Percentiles rank a stretch among this genome's conserved stretches.
These are phyloP conservation scores for Bruguiera hainesii DNA, from an alignment of 441 rosid species.

Conservation along the genomic window DNA sequence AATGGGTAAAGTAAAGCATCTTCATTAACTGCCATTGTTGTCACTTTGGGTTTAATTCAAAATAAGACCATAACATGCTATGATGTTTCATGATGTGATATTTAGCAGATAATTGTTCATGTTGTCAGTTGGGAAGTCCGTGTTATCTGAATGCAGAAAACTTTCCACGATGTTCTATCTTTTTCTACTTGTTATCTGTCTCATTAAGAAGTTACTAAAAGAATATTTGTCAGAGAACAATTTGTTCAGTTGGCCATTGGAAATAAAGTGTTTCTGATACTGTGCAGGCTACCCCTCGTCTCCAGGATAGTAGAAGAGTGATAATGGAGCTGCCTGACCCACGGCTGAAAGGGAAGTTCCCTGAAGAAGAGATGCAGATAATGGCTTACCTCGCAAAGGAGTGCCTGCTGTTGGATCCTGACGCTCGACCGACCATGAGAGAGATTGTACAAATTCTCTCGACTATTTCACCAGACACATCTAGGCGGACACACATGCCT, in stretches of 20 bases:
- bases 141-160: neutral
- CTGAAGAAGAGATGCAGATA: conserved; percentile 80
- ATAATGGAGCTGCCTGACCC: conserved; percentile 78
- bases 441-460: conserved; percentile 96
- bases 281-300: conserved; percentile 69
- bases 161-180: neutral
- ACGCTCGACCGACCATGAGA: conserved; percentile 89
- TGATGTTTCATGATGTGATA: neutral
- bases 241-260: too few relatives aligned
- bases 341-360: conserved; percentile 59
- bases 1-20: conserved; percentile 66
- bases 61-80: too few relatives aligned
- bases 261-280: neutral
- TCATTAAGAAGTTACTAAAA: too few relatives aligned
- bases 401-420: conserved; percentile 86
- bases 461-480: conserved; percentile 65
- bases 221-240: too few relatives aligned
- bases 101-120: neutral
- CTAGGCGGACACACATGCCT: conserved; percentile 62
- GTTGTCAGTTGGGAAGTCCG: neutral
- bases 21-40: conserved; percentile 9
- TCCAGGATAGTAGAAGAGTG: conserved; percentile 64
- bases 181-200: too few relatives aligned
- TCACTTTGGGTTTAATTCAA: neutral
- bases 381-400: conserved; percentile 94